phyloP scores from a whole-genome alignment of 202 grass and related monocot genomes.

The Dendrocalamus latiflorus region DNA sequence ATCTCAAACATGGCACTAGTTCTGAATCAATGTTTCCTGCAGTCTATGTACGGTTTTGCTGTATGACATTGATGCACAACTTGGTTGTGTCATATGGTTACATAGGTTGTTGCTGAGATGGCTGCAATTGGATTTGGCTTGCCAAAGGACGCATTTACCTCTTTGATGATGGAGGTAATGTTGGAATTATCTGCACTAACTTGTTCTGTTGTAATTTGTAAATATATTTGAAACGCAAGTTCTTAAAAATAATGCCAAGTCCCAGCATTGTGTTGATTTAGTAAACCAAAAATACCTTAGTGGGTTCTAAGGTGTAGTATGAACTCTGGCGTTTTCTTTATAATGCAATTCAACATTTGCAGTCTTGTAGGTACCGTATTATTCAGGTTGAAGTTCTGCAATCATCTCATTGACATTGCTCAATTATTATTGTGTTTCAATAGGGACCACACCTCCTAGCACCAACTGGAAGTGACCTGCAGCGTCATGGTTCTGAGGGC shows the following conservation, averaged over 20 bases:
- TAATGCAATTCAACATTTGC: neutral
- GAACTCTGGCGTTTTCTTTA: neutral
- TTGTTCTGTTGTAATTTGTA: neutral
- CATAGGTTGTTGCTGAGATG: constrained; percentile 91
- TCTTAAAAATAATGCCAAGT: neutral
- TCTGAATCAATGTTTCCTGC: neutral
- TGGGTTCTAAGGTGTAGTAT: neutral
- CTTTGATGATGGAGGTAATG: constrained; percentile 93
- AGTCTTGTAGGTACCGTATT: neutral
- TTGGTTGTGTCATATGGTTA: neutral
- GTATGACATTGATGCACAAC: neutral
- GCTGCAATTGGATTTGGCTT: constrained; percentile 88
- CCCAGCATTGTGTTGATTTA: neutral
- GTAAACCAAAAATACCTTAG: neutral
- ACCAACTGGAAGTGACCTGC: constrained; percentile 87
- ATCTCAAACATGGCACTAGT: neutral
- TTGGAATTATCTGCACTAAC: neutral
- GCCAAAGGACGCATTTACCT: constrained; percentile 83
- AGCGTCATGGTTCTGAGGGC: constrained; percentile 65
- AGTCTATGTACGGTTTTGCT: neutral
- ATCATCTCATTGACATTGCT: neutral
- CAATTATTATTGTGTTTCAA: neutral
- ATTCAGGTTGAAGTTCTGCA: neutral
- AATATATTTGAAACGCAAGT: neutral
- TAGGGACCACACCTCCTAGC: constrained; percentile 95